Conservation (phyloP, 306 rosid genomes). For the Sechiopsis laciniata region DNA sequence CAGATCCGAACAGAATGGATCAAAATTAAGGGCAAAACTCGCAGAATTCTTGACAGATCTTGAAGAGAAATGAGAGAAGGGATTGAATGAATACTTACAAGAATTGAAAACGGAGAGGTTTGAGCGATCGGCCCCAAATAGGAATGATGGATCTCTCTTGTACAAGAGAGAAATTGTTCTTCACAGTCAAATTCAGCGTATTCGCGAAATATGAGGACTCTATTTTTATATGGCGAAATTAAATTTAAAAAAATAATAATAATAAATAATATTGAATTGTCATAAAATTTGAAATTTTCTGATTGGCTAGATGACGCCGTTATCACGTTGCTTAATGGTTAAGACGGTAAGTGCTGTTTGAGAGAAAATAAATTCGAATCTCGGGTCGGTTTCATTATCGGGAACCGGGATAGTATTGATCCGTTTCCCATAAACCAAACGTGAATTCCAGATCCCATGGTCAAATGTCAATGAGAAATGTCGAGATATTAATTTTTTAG, state of each 20-base stretch:
- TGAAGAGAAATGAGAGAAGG: background rate
- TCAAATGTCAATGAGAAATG: background rate
- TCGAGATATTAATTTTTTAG: too few species aligned
- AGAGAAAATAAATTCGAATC: background rate
- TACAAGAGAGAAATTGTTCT: conserved; percentile 17
- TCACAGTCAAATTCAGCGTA: background rate
- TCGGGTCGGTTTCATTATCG: conserved; percentile 12
- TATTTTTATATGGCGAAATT: conserved; percentile 4
- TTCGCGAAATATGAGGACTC: conserved; percentile 7
- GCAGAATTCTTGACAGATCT: background rate
- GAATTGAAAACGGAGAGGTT: background rate
- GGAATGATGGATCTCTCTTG: conserved; percentile 16
- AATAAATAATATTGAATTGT: background rate
- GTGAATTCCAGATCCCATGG: background rate
- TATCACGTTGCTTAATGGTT: conserved; percentile 19
- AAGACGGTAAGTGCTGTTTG: background rate
- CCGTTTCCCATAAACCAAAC: background rate
- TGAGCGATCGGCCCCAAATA: conserved; percentile 20
- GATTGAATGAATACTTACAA: background rate
- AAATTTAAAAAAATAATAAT: background rate
- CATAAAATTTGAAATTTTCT: background rate
- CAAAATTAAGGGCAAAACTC: background rate
- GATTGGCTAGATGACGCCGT: conserved; percentile 15
- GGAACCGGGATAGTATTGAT: background rate
- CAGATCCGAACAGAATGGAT: background rate